A percentile compares a stretch with the other conserved stretches of the same genome.
Evolutionary conservation across 2,329 filamentous ascomycete species (phyloP).

Genomic region (Pseudocercospora vitis): DNA sequence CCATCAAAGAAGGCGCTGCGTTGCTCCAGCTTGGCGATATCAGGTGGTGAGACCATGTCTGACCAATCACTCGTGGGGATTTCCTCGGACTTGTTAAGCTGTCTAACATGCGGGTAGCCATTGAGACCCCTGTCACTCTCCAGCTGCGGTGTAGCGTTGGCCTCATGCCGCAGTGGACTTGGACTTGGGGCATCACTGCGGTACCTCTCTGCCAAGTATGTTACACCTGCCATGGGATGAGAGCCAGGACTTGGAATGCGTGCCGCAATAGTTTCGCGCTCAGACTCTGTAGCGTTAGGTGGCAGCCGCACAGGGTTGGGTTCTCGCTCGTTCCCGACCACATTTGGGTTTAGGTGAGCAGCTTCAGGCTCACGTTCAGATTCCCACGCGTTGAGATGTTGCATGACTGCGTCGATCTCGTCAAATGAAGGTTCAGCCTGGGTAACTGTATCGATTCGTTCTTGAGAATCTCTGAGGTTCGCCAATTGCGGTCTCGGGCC

Average conservation of each 20-base stretch:
- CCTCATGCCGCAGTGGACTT: slow-evolving; percentile 51
- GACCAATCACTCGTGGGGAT: slow-evolving; percentile 88
- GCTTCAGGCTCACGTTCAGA: slow-evolving; percentile 56
- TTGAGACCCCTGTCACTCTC: slow-evolving; percentile 46
- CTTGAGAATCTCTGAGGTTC: slow-evolving; percentile 8
- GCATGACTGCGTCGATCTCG: slow-evolving; percentile 92
- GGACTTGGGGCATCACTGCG: slow-evolving; percentile 73
- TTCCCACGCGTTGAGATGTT: slow-evolving; percentile 72
- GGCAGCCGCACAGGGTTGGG: slow-evolving; percentile 36
- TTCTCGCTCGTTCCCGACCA: slow-evolving; percentile 63
- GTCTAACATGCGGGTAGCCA: slow-evolving; percentile 51
- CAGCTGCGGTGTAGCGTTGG: slow-evolving; percentile 16
- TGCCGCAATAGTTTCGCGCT: slow-evolving; percentile 16
- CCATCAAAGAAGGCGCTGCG: slow-evolving; percentile 87
- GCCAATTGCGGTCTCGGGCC: slow-evolving; percentile 4
- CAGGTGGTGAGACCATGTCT: slow-evolving; percentile 75
- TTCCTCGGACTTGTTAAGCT: slow-evolving; percentile 63
- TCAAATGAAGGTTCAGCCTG: slow-evolving; percentile 59
- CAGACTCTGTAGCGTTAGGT: slow-evolving; percentile 19
- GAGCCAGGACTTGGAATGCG: slow-evolving; percentile 31
- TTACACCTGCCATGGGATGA: slow-evolving; percentile 33
- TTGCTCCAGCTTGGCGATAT: slow-evolving; percentile 78
- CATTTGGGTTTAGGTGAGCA: slow-evolving; percentile 49
- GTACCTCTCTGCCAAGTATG: slow-evolving; percentile 37
- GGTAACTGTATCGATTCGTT: slow-evolving; percentile 25